Evolutionary conservation across 2,329 filamentous ascomycete genomes (phyloP).

Genomic region (Tolypocladium ovalisporum): DNA sequence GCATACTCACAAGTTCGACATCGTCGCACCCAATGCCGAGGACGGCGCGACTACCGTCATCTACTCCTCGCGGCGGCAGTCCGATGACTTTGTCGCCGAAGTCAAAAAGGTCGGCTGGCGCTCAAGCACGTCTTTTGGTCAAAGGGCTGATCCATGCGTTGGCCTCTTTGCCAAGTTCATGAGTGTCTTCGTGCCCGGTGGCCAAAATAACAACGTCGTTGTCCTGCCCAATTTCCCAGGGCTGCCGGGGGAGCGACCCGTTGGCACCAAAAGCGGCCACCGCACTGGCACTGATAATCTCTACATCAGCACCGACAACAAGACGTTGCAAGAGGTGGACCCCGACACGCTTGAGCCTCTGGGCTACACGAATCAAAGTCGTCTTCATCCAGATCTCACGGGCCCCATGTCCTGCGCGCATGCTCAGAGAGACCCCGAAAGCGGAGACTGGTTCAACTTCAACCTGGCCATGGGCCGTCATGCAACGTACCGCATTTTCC

Average conservation of each 20-base stretch:
- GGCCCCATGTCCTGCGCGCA: conserved; percentile 62
- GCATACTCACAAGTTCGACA: conserved; percentile 62
- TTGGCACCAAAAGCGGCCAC: conserved; percentile 15
- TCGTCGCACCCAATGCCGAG: conserved; percentile 31
- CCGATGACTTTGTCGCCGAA: conserved; percentile 49
- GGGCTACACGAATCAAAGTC: conserved; percentile 46
- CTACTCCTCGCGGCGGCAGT: conserved; percentile 62
- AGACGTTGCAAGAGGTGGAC: conserved; percentile 56
- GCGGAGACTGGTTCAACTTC: conserved; percentile 71
- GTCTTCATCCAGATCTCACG: conserved; percentile 56
- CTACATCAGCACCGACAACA: conserved; percentile 22
- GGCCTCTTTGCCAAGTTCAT: conserved; percentile 63
- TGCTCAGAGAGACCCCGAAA: conserved; percentile 57
- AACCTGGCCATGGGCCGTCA: conserved; percentile 55
- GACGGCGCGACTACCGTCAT: conserved; percentile 31
- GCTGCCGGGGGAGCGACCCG: conserved; percentile 15
- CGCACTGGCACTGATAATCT: conserved; percentile 16
- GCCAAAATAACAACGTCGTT: conserved; percentile 51
- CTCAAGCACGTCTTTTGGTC: conserved; percentile 53
- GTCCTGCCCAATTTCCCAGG: conserved; percentile 56
- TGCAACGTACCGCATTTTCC: conserved; percentile 59
- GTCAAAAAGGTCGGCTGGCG: conserved; percentile 50
- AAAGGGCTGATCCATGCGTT: conserved; percentile 63
- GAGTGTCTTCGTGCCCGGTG: conserved; percentile 38
- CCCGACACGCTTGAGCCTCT: conserved; percentile 63